Base-by-base conservation (phyloP, 768 basidiomycete genomes). In the Pulveroboletus ravenelii region DNA sequence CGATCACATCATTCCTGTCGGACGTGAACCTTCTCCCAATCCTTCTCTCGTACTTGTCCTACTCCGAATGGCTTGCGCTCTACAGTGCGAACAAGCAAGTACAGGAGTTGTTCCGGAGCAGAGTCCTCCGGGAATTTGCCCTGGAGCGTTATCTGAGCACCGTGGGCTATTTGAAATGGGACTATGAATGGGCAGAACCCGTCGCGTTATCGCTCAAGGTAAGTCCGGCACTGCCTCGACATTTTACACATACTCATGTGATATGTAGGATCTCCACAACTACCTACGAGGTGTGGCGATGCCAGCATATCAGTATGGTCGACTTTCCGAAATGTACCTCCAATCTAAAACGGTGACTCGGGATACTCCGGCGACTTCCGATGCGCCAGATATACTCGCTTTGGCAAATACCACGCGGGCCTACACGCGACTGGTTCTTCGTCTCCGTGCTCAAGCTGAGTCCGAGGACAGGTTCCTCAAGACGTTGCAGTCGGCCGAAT, bases 221-320 rank as follows among this genome's bases (percentile, higher is more conserved):
- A 52, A 48, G 80, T 70, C 34, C 27, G 3, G 6, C 41, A 31
- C 35, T 25, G 45, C 37, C 23, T 50, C 37, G 17, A 29, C 37
- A 15, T 38, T 30, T 34, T 6, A 10, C 48, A 36, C 10, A 3
- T 30, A 9, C 53, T 63, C 20, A 64, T 52, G 36, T 30, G 52
- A 47, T 14, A 41, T 14, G 7, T 58, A 90, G 86, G 89, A 93
- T 66, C 74, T 93, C 36, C 79, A 79, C 59, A 78, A 85, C 45
- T 93, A 91, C 59, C 82, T 91, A 79, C 78, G 82, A 41, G 87
- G 87, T 3, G 84, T 91, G 5, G 83, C 82, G 6, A 78, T 87
- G 23, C 89, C 90, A 7, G 76, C 77, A 4, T 84, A 91, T 54
- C 80, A 86, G 54, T 91, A 87, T 56, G 75, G 81, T 1, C 76